Conservation (phyloP, 805 yeast genomes). For the Metschnikowia santaceciliae region DNA sequence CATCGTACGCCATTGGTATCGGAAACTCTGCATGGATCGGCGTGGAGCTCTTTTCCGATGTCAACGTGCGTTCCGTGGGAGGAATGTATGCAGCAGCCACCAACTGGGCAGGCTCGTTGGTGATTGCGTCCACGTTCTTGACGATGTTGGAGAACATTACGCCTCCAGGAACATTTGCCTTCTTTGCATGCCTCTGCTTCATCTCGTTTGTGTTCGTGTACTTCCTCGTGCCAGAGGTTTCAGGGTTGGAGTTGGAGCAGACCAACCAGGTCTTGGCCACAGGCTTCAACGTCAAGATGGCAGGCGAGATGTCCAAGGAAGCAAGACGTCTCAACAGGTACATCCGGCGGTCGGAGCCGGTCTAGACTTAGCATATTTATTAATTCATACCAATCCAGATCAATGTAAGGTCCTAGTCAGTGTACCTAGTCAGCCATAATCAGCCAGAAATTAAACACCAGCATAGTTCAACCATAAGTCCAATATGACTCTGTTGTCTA, state of each 20-base stretch:
- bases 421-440: too few relatives aligned
- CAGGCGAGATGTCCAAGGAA: conserved; percentile 34
- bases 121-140: conserved; percentile 85
- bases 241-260: conserved; percentile 88
- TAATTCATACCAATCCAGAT: too few relatives aligned
- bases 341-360: conserved; percentile 3
- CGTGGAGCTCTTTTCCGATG: conserved; percentile 89
- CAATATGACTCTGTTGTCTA: too few relatives aligned
- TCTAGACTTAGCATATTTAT: background rate
- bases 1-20: conserved; percentile 88
- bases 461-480: too few relatives aligned
- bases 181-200: conserved; percentile 79
- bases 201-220: conserved; percentile 69
- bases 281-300: conserved; percentile 77
- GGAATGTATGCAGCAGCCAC: conserved; percentile 87
- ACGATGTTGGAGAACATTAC: conserved; percentile 92
- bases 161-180: conserved; percentile 90
- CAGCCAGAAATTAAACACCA: too few relatives aligned
- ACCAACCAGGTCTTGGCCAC: conserved; percentile 74
- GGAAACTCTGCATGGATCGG: conserved; percentile 99
- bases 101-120: conserved; percentile 93
- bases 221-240: conserved; percentile 88
- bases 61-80: conserved; percentile 85
- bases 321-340: conserved; percentile 24
- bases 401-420: too few relatives aligned